A percentile compares a stretch with the other conserved stretches of the same genome.
These are phyloP conservation scores for Tulasnella sp. DNA, from an alignment of 768 basidiomycete genomes.

Conservation along the genomic window DNA sequence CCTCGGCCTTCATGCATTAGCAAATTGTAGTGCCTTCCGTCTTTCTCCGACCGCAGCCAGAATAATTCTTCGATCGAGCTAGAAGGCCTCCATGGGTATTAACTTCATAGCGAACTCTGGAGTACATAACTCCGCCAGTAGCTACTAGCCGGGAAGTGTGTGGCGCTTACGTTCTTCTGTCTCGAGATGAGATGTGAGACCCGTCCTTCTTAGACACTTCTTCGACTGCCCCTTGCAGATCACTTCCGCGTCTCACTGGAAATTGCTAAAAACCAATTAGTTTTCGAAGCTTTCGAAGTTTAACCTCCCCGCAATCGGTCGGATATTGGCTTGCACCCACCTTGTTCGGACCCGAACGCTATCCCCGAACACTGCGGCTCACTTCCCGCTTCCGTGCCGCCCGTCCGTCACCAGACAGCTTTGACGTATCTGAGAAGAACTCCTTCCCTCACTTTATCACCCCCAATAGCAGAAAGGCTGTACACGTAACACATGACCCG, in stretches of 20 bases:
- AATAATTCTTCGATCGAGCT: no score
- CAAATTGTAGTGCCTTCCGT: no score
- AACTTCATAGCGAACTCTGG: no score
- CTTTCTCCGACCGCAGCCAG: no score
- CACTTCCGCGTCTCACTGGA: not conserved
- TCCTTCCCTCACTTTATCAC: not conserved
- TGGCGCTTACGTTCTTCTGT: not conserved
- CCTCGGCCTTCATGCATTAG: no score
- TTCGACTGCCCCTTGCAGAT: not conserved
- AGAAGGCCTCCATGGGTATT: no score
- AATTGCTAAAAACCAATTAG: not conserved
- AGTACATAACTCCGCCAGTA: not conserved
- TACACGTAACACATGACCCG: not conserved
- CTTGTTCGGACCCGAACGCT: not conserved
- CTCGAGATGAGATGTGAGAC: not conserved
- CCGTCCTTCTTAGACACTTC: not conserved
- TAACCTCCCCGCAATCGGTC: not conserved
- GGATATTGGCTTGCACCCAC: not conserved
- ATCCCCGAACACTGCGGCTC: not conserved
- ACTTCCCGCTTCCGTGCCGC: not conserved
- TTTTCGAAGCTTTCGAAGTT: not conserved
- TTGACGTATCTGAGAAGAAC: not conserved
- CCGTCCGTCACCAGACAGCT: not conserved
- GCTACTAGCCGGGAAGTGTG: not conserved
- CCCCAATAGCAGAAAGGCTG: not conserved